A percentile compares a stretch with the other conserved stretches of the same genome.
phyloP scores from a whole-genome alignment of 176 grass and related monocot genomes.

The Rhynchospora pubera region DNA sequence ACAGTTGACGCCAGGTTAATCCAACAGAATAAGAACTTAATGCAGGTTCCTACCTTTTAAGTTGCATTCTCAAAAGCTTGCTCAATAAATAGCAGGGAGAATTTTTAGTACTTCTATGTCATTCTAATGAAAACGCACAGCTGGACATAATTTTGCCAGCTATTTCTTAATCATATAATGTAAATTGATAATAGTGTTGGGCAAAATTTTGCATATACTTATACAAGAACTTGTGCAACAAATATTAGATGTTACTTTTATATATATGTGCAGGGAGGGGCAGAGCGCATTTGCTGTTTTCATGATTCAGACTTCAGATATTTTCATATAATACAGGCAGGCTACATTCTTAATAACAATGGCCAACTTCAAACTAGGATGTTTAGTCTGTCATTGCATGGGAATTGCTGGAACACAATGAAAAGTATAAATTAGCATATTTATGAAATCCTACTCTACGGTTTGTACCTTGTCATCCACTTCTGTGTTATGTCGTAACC shows the following conservation, averaged over 20 bases:
- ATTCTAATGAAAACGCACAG: too few species aligned
- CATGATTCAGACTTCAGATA: background rate
- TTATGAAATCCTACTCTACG: background rate
- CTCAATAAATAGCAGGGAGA: too few species aligned
- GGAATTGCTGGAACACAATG: background rate
- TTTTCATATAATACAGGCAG: background rate
- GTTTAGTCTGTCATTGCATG: background rate
- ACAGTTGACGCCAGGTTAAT: background rate
- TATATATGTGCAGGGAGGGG: background rate
- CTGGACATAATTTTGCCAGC: background rate
- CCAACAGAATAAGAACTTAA: background rate
- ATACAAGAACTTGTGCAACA: background rate
- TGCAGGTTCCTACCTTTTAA: too few species aligned
- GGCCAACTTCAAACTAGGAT: background rate
- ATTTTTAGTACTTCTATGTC: too few species aligned
- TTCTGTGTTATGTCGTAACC: slow-evolving; percentile 96
- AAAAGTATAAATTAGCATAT: background rate
- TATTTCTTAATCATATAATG: background rate
- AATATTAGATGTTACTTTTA: background rate
- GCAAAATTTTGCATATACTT: background rate
- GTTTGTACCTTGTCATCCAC: slow-evolving; percentile 87
- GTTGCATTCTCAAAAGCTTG: too few species aligned
- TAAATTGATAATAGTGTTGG: background rate
- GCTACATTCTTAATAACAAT: background rate
- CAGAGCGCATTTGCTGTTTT: background rate